Base-by-base conservation (phyloP, 2,329 filamentous ascomycete genomes). In the Fusarium sp. region DNA sequence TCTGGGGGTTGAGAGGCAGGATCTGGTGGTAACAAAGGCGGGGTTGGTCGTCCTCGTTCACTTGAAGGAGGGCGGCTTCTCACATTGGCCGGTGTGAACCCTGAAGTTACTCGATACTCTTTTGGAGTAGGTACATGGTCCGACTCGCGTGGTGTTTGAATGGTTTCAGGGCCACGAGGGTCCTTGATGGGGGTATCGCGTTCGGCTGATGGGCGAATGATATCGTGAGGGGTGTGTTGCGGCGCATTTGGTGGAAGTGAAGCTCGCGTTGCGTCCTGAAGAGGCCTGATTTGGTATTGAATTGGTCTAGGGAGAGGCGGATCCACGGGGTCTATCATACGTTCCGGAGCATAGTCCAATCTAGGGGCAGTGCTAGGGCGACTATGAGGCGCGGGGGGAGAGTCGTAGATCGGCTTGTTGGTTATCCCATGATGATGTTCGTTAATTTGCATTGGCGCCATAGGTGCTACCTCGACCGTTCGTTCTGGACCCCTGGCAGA, bases 81-180 rank as follows among this genome's bases (percentile, higher is more conserved):
- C 9, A 61, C 22, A 52, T 80, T 80, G 29, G 78, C 78, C 9
- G 78, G 73, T 2, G 78, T 80, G 52, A 80, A 80, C 9, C 77
- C 75, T 29, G 65, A 69, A 27, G 62, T 72, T 6, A 74, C 69
- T 48, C 69, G 68, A 25, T 73, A 74, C 24, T 78, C 78, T 30
- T 72, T 72, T 1, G 75, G 74, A 4, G 71, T 76, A 25, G 68
- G 73, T 53, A 77, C 71, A 44, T 77, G 76, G 40, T 75, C 62
- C 24, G 71, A 64, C 41, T 78, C 75, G 13, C 57, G 65, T n/a
- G 53, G 34, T 6, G 49, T 43, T 11, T 61, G 74, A 24, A 54
- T 62, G 30, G 67, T 60, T 25, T 73, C 66, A 44, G 51, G 20
- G 25, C 51, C 47, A 11, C 46, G 62, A n/a, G 22, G 30, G n/a